Base-by-base conservation (phyloP, 140 eudicot genomes). In the Erigeron philadelphicus region DNA sequence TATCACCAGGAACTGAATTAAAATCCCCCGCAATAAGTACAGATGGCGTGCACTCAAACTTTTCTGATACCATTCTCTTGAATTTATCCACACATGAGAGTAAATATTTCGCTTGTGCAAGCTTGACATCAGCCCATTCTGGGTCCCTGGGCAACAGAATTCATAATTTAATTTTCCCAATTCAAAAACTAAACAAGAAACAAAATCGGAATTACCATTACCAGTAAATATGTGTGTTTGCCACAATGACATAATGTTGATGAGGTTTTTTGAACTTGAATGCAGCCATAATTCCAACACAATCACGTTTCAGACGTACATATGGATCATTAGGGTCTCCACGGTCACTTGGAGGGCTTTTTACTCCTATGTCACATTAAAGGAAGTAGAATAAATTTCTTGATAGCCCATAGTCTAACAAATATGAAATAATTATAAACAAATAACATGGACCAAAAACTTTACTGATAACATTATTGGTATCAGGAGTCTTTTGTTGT, bases 231-330 rank as follows among this genome's bases (percentile, higher is more conserved):
- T 92, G 98, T 59, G 98, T 88, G 84, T 89, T 92, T 41, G 95
- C 90, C 12, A 92, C 78, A 78, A 92, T 92, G 67, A 92, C 68
- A 59, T 80, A 76, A 78, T 80, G 93, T 60, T 68, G 71, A 65
- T 84, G 79, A 78, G 82, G 86, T 10, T 74, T 77, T 67, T 88
- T 89, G 16, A 92, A 82, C 75, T 84, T 84, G 70, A 92, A 92
- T 48, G 95, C 98, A 52, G 95, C 95, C 90, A 92, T 84, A 44
- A 83, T 81, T 54, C 98, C 98, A 38, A 92, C 98, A 75, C 96
- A 88, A 38, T 92, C 98, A 68, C 98, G 98, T 78, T 86, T 88
- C 67, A 92, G 79, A 73, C 95, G 87, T 46, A 92, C 95, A 43
- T 86, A 82, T 58, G 95, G 98, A 79, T 92, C 96, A 67, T 86